These are phyloP conservation scores for Peronosclerospora sorghi DNA, from an alignment of 352 stramenopile genomes.

Conservation along the genomic window DNA sequence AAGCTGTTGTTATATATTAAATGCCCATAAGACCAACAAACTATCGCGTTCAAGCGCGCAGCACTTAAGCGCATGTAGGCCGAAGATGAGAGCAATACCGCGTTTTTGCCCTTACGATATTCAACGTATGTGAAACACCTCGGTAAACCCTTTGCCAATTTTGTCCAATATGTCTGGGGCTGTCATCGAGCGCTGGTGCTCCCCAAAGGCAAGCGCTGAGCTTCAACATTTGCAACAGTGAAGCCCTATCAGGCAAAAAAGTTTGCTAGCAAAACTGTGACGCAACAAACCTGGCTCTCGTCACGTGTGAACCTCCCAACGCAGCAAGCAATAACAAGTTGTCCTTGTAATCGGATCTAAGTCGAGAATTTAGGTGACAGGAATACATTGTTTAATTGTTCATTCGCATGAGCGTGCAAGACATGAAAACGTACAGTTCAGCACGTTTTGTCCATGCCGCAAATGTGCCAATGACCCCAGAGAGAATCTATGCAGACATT, in stretches of 20 bases:
- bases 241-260: neutral
- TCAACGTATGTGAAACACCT: constrained; percentile 23
- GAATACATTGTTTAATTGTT: too few species aligned
- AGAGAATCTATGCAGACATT: constrained; percentile 44
- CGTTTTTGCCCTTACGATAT: neutral
- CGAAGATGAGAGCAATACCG: neutral
- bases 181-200: constrained; percentile 70
- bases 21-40: constrained; percentile 17
- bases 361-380: neutral
- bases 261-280: neutral
- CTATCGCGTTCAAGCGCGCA: constrained; percentile 1
- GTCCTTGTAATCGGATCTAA: constrained; percentile 17
- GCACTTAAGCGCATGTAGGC: neutral
- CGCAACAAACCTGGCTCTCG: constrained; percentile 44
- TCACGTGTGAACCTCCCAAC: constrained; percentile 71
- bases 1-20: constrained; percentile 25
- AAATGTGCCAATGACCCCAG: constrained; percentile 74
- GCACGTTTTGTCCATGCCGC: constrained; percentile 48
- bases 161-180: constrained; percentile 69
- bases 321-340: constrained; percentile 62
- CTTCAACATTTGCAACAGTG: constrained; percentile 13
- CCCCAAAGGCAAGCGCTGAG: constrained; percentile 48
- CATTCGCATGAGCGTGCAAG: too few species aligned
- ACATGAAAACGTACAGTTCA: constrained; percentile 22
- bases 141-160: constrained; percentile 47